Evolutionary conservation across 1,284 basidiomycete species (phyloP).

Genomic region (Peniophora sp.): DNA sequence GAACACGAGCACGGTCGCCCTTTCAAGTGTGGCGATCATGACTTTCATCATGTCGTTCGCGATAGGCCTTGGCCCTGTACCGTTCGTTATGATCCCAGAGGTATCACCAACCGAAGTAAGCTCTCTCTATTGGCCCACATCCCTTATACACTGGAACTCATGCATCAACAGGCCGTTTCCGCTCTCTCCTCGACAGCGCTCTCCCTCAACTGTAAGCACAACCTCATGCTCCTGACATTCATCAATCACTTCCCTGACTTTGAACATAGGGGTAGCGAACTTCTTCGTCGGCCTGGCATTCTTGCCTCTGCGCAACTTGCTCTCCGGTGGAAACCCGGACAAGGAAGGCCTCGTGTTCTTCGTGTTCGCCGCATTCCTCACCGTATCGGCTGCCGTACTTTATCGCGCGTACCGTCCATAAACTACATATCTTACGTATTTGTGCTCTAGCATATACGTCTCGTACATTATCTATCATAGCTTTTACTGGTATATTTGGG

Average conservation of each 20-base stretch:
- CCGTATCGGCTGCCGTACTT: slow-evolving; percentile 10
- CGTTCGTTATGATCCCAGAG: slow-evolving; percentile 91
- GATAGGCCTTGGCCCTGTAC: slow-evolving; percentile 85
- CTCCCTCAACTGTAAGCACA: slow-evolving; percentile 73
- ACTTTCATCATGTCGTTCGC: slow-evolving; percentile 88
- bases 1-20: slow-evolving; percentile 45
- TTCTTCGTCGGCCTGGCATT: slow-evolving; percentile 80
- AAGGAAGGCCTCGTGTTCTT: slow-evolving; percentile 82
- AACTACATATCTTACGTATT: not conserved
- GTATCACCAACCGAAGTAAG: slow-evolving; percentile 74
- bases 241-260: no score
- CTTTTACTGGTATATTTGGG: no score
- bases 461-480: no score
- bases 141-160: slow-evolving; percentile 4
- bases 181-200: slow-evolving; percentile 78
- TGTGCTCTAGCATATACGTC: no score
- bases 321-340: slow-evolving; percentile 53
- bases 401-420: slow-evolving; percentile 7
- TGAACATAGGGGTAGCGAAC: slow-evolving; percentile 63
- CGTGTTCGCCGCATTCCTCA: slow-evolving; percentile 54
- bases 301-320: slow-evolving; percentile 69
- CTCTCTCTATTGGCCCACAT: slow-evolving; percentile 9
- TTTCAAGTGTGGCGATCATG: slow-evolving; percentile 75
- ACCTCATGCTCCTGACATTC: no score
- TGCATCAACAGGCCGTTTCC: slow-evolving; percentile 59